Base-by-base conservation (phyloP, 257 asterid species). In the Solanum gracilifrons region DNA sequence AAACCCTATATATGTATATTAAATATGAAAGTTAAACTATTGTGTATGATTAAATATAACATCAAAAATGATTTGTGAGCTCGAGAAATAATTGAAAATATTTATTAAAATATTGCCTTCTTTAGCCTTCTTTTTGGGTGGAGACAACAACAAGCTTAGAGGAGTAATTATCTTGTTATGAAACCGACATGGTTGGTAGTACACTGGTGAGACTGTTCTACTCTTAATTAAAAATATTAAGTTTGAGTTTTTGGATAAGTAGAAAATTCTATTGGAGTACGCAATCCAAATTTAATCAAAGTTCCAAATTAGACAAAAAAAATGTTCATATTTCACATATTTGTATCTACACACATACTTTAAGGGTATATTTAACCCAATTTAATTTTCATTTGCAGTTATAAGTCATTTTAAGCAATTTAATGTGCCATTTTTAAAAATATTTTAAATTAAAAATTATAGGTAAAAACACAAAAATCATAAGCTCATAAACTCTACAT, bases 191-290 rank as follows among this genome's bases (percentile, higher is more conserved):
- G 23, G 1, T 48, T 48, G 6, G 9, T 16, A 3, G 11, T 20
- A 2, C 1, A 55, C 2, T 55, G n/a, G n/a, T 1, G 11, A 18
- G 11, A 55, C 1, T 55, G 0, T 3, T 55, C 0, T 20, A 6
- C 1, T 55, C 0, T 55, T 55, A 55, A 55, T 18, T 20, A 18
- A 4, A 55, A 25, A 55, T 55, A 20, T 55, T 2, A 2, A 18
- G 2, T 6, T 55, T 0, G 64, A 55, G 0, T 55, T 18, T 15
- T 55, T 55, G 5, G 4, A 51, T 51, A 16, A 2, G 11, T 55
- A 55, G 9, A 55, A 6, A 18, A 6, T 18, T 55, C 0, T 55
- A 18, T 55, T 20, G 10, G 1, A 55, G 0, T 18, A 7, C 25
- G 1, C 10, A 2, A 55, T 55, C 0, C 0, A 20, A 55, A 55